Conservation (phyloP, 306 rosid species). For the Arachis hypogaea region DNA sequence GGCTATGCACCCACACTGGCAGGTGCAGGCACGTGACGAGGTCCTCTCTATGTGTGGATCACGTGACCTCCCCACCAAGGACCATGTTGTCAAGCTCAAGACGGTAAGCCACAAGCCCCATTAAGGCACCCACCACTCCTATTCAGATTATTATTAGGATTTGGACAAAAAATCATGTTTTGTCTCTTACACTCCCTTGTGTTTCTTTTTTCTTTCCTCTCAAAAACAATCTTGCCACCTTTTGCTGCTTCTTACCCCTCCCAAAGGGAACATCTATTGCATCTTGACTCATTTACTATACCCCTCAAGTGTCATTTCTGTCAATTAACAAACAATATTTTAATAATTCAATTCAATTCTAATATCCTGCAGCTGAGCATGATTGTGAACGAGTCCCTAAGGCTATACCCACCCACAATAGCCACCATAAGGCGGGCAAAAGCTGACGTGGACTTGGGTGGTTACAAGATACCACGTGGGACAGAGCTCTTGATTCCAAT, state of each 20-base stretch:
- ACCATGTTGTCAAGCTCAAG: constrained; percentile 80
- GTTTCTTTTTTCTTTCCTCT: constrained; percentile 23
- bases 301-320: constrained; percentile 29
- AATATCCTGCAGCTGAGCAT: constrained; percentile 62
- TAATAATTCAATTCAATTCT: too few relatives aligned
- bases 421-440: constrained; percentile 82
- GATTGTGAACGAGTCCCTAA: constrained; percentile 85
- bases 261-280: constrained; percentile 41
- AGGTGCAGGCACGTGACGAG: constrained; percentile 92
- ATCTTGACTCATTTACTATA: constrained; percentile 28
- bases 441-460: constrained; percentile 73
- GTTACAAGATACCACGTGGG: constrained; percentile 73
- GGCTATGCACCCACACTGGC: constrained; percentile 99
- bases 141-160: constrained; percentile 11
- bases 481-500: constrained; percentile 86
- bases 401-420: constrained; percentile 84
- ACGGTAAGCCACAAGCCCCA: constrained; percentile 59
- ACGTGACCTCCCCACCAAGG: constrained; percentile 81
- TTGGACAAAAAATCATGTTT: constrained; percentile 43
- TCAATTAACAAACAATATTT: background rate
- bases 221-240: constrained; percentile 38
- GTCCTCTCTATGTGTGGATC: constrained; percentile 75
- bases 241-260: constrained; percentile 44
- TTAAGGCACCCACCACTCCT: background rate
- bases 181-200: constrained; percentile 49